Base-by-base conservation (phyloP, 2,329 filamentous ascomycete genomes). In the Hypoxylon sp. region DNA sequence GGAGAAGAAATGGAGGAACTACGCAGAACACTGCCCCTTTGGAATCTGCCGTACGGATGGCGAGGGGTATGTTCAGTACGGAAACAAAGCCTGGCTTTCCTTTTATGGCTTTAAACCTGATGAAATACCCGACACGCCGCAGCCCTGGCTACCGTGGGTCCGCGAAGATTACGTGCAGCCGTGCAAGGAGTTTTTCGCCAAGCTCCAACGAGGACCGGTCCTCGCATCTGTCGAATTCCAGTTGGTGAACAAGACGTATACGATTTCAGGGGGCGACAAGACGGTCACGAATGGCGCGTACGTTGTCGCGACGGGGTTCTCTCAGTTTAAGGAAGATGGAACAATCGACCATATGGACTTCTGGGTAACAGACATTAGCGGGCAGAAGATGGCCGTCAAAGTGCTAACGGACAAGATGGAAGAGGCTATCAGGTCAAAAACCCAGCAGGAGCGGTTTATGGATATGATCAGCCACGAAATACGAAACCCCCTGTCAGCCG, bases 401-500 rank as follows among this genome's bases (percentile, higher is more conserved):
- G 67, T 73, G 9, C 40, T 74, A 11, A 63, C 70, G 1, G 69
- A 73, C 32, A 73, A 73, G 60, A 72, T 74, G 68, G 69, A 75
- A 40, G 73, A 75, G 51, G 73, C 72, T 8, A 69, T 74, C 7
- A 60, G 68, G 8, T 64, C 70, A 0, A 75, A 71, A 50, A 71
- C 57, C 0, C 72, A 75, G 26, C 73, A 75, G 26, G 72, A 75
- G 44, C 68, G 66, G 3, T 75, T 75, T 48, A 75, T 75, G 33
- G 73, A 75, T 51, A 74, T 74, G 72, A 74, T 74, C 28, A 74
- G 71, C 44, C 73, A 75, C 45, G 73, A 75, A 30, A 74, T 75
- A 36, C 71, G 73, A 2, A 75, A 75, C 38, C 72, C 73, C 7
- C 40, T 75, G 2, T 74, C 72, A 11, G 73, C 73, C 0, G 70